Percentiles rank a stretch among this genome's conserved stretches.
Conservation (phyloP, 2,329 filamentous ascomycete genomes). For the Paecilomyces sp. region DNA sequence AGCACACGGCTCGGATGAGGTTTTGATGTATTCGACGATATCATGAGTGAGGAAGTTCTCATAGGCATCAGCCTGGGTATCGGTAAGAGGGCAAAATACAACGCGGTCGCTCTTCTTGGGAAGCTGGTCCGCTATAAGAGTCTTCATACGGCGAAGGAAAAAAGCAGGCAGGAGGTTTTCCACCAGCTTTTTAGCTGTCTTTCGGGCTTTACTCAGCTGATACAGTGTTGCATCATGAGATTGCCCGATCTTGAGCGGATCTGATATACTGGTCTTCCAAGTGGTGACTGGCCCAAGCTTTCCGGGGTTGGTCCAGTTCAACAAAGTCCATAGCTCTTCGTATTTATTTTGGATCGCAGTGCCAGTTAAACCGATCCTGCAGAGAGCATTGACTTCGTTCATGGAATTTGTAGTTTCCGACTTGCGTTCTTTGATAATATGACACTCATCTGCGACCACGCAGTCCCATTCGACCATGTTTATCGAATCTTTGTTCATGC, state of each 20-base stretch:
- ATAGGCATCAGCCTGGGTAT: conserved; percentile 74
- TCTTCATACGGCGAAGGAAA: conserved; percentile 89
- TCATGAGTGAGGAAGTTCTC: conserved; percentile 70
- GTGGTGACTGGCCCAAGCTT: conserved; percentile 58
- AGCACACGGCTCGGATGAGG: conserved; percentile 59
- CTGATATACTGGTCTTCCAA: conserved; percentile 72
- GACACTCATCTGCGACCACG: conserved; percentile 90
- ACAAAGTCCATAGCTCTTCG: conserved; percentile 88
- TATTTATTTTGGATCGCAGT: conserved; percentile 98
- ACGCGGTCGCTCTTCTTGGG: conserved; percentile 93
- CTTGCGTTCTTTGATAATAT: conserved; percentile 71
- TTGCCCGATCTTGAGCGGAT: conserved; percentile 78
- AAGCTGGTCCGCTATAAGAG: conserved; percentile 81
- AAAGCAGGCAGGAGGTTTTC: conserved; percentile 81
- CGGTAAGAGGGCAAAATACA: conserved; percentile 87
- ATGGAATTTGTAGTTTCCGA: conserved; percentile 78
- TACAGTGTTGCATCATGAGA: conserved; percentile 82
- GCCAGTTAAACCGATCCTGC: conserved; percentile 85
- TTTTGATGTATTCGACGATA: conserved; percentile 61
- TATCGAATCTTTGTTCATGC: conserved; percentile 64
- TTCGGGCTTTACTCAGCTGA: conserved; percentile 73
- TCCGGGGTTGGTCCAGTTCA: conserved; percentile 95
- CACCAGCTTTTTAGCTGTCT: conserved; percentile 76
- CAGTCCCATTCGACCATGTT: conserved; percentile 91
- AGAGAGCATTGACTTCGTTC: conserved; percentile 84